These are phyloP conservation scores for Heliamphora ciliata DNA, from an alignment of 179 eudicot species.

Conservation along the genomic window DNA sequence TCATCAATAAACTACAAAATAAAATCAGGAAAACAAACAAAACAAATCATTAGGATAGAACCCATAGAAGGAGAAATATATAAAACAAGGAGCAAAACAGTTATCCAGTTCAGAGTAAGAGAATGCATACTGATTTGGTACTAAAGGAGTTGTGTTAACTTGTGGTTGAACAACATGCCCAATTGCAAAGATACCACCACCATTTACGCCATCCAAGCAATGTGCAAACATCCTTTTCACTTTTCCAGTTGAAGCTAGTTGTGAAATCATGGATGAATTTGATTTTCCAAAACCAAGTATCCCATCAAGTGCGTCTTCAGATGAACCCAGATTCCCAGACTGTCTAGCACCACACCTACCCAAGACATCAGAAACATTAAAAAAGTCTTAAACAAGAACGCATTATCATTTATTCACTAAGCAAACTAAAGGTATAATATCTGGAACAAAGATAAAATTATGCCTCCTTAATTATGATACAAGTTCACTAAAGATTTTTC, in stretches of 20 bases:
- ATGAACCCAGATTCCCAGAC: slow-evolving; percentile 54
- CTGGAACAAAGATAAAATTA: neutral
- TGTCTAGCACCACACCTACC: slow-evolving; percentile 70
- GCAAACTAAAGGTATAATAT: neutral
- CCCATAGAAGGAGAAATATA: neutral
- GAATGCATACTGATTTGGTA: slow-evolving; percentile 60
- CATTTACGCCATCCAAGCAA: slow-evolving; percentile 76
- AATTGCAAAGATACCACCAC: slow-evolving; percentile 88
- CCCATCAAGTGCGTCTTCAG: slow-evolving; percentile 85
- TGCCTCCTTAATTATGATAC: neutral
- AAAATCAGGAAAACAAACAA: slow-evolving; percentile 1
- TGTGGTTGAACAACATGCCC: slow-evolving; percentile 81
- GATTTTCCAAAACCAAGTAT: slow-evolving; percentile 87
- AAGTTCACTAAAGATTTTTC: neutral
- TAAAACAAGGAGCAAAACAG: neutral
- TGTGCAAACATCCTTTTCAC: slow-evolving; percentile 81
- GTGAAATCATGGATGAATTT: slow-evolving; percentile 83
- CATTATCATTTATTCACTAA: neutral
- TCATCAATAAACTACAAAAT: slow-evolving; percentile 1
- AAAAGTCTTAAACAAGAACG: neutral
- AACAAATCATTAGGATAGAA: neutral
- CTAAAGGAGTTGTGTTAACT: slow-evolving; percentile 57
- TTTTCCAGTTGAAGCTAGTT: slow-evolving; percentile 69
- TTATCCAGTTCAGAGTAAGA: neutral
- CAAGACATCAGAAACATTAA: neutral